Evolutionary conservation across 2,329 filamentous ascomycete genomes (phyloP), one percentile per base, ranked within the genome.

Genomic region (Colletotrichum sojae): DNA sequence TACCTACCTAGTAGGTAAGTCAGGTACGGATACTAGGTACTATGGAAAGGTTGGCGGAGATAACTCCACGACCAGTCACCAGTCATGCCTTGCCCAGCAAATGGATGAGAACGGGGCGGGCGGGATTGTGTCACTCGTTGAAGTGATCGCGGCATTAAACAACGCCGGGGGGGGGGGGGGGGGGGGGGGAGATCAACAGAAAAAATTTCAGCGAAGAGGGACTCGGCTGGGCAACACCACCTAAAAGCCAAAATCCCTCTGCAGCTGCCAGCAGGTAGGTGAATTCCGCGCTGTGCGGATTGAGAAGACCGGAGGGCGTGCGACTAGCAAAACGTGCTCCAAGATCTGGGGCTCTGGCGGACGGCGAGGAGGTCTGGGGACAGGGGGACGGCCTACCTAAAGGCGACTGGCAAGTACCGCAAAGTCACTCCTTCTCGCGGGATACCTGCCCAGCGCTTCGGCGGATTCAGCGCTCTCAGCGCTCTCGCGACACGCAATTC

Each of bases 321-420:
- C 25, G 48, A 12, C 5, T 70, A 70, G 67, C 40, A 63, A 55
- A 70, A 68, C 64, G 64, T 70, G 67, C 57, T 54, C 57, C n/a
- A 51, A 66, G 55, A 69, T 61, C 63, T 56, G 62, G 67, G 63
- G 56, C 61, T 55, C 22, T 59, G 54, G 55, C 66, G 40, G 54
- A 69, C 54, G 54, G 62, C 61, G 61, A 69, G 66, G 49, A 66
- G 54, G 43, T 66, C 22, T 55, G 49, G 54, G 66, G 66, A 48
- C 53, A 48, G 61, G 61, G 49, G 65, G 48, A 62, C 5, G n/a
- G 16, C 6, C n/a, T 8, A 49, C 6, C n/a, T 8, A 49, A 5
- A 22, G 46, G 2, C 5, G 18, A 22, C n/a, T 49, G 46, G 22
- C 15, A 67, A 27, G 53, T 69, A 53, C n/a, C 58, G 58, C 58